Base-by-base conservation (phyloP, 2,329 filamentous ascomycete genomes). In the Alternaria ventricosa region DNA sequence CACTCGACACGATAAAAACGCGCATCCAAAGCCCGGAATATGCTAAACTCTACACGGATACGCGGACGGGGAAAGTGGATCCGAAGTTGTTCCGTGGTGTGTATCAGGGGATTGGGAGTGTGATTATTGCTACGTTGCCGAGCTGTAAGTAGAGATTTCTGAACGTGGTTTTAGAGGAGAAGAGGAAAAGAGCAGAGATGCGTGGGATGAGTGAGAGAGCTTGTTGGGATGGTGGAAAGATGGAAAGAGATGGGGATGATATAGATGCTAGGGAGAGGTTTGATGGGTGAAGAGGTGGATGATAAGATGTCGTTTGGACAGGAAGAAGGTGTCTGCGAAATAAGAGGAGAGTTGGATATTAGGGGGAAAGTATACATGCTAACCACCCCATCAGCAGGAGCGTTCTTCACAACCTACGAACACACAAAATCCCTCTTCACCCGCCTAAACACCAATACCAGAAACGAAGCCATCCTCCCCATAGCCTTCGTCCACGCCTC, bases 351-450 rank as follows among this genome's bases (percentile, higher is more conserved):
- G 11, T 12, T 12, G 6, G 5, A 30, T 30, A 30, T 12, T 30
- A 30, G 28, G 28, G 27, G 11, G 12, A 15, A 33, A 11, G 23
- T n/a, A 18, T 28, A 10, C 12, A 7, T 30, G 13, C 62, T 67
- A 44, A 70, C 44, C 20, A 20, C 11, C 1, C 18, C 54, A 15
- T 10, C 69, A 91, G 92, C 93, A 55, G 93, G 93, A 63, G 86
- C 93, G 11, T 97, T 97, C 83, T 97, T 97, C 81, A 94, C 92
- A 3, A 94, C 92, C 1, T 97, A 97, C 79, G 94, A 97, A 81
- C 88, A 86, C 49, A 84, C 89, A 20, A 97, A 96, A 79, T 81
- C 83, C 4, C 79, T 87, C 3, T 84, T 96, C 2, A 84, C 84
- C 15, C 79, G 78, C 20, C 76, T 84, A 41, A 85, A 84, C 46